Conservation (phyloP, 495 filamentous ascomycete species). For the Podospora bellae-mahoneyi region DNA sequence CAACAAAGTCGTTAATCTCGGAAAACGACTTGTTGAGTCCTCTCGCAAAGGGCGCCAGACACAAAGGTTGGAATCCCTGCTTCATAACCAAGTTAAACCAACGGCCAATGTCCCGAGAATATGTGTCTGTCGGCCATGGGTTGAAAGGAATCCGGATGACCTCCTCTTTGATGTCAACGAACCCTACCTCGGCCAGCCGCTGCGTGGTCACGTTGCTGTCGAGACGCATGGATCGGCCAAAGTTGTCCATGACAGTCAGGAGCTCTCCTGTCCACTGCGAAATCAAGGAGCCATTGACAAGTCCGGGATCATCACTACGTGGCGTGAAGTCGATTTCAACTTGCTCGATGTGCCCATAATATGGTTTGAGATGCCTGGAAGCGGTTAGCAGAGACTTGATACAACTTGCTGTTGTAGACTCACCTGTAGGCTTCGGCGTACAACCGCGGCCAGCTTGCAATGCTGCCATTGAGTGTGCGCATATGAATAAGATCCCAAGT, state of each 20-base stretch:
- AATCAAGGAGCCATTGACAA: slow-evolving; percentile 49
- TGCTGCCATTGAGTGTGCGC: slow-evolving; percentile 75
- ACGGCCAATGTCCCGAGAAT: slow-evolving; percentile 66
- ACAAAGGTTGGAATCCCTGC: slow-evolving; percentile 69
- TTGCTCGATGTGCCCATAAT: slow-evolving; percentile 76
- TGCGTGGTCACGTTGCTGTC: slow-evolving; percentile 61
- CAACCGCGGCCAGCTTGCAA: slow-evolving; percentile 70
- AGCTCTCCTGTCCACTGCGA: slow-evolving; percentile 68
- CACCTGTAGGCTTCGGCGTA: slow-evolving; percentile 68
- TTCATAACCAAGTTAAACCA: slow-evolving; percentile 83
- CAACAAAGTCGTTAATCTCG: slow-evolving; percentile 60
- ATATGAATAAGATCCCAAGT: slow-evolving; percentile 87
- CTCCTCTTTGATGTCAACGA: slow-evolving; percentile 75
- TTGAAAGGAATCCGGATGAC: slow-evolving; percentile 72
- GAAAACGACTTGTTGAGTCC: slow-evolving; percentile 60
- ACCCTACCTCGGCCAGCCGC: slow-evolving; percentile 68
- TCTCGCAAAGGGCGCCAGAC: slow-evolving; percentile 70
- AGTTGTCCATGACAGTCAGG: slow-evolving; percentile 63
- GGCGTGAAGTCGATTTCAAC: slow-evolving; percentile 87
- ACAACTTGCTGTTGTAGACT: slow-evolving; percentile 18
- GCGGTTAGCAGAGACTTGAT: slow-evolving; percentile 17
- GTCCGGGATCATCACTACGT: slow-evolving; percentile 65
- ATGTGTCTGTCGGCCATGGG: slow-evolving; percentile 68
- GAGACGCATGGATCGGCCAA: slow-evolving; percentile 60
- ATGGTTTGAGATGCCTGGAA: slow-evolving; percentile 71